phyloP scores from a whole-genome alignment of 768 basidiomycete species.

The Trametopsis cervina region DNA sequence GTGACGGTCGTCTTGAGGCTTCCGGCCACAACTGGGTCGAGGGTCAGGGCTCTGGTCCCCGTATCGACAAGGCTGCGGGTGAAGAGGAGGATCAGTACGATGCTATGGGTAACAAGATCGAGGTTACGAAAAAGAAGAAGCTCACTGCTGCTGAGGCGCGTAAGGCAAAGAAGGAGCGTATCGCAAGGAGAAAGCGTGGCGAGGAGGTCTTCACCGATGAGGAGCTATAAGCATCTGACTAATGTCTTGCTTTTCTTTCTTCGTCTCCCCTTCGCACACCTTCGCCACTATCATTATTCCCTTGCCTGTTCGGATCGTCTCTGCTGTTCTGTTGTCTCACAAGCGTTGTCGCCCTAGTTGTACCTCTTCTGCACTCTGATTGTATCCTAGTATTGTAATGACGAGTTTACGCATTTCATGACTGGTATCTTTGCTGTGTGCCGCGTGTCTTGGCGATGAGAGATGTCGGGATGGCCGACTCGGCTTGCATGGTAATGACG shows the following conservation, averaged over 20 bases:
- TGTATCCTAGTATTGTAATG: background rate
- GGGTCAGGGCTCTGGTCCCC: slow-evolving; percentile 90
- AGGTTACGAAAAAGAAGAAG: slow-evolving; percentile 82
- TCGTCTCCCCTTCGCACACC: background rate
- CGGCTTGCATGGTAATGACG: too few relatives aligned
- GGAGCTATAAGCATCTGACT: slow-evolving; percentile 30
- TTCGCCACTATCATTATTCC: slow-evolving; percentile 1
- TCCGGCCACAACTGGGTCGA: slow-evolving; percentile 99
- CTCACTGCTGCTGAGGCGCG: slow-evolving; percentile 74
- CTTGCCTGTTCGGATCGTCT: slow-evolving; percentile 13
- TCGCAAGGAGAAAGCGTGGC: slow-evolving; percentile 83
- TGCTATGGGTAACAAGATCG: slow-evolving; percentile 98
- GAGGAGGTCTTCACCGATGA: slow-evolving; percentile 68
- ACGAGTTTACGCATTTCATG: slow-evolving; percentile 1
- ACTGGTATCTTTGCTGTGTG: background rate
- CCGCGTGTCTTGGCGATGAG: too few relatives aligned
- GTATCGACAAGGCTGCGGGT: slow-evolving; percentile 91
- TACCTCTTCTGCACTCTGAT: slow-evolving; percentile 4
- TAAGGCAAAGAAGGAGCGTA: slow-evolving; percentile 95
- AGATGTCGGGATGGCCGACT: too few relatives aligned
- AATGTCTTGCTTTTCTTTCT: background rate
- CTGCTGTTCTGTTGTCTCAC: slow-evolving; percentile 19
- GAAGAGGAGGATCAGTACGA: slow-evolving; percentile 91
- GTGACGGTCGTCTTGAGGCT: slow-evolving; percentile 91
- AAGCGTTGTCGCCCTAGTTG: slow-evolving; percentile 13